Base-by-base conservation (phyloP, 1,284 basidiomycete species). In the Thecaphora thlaspeos region DNA sequence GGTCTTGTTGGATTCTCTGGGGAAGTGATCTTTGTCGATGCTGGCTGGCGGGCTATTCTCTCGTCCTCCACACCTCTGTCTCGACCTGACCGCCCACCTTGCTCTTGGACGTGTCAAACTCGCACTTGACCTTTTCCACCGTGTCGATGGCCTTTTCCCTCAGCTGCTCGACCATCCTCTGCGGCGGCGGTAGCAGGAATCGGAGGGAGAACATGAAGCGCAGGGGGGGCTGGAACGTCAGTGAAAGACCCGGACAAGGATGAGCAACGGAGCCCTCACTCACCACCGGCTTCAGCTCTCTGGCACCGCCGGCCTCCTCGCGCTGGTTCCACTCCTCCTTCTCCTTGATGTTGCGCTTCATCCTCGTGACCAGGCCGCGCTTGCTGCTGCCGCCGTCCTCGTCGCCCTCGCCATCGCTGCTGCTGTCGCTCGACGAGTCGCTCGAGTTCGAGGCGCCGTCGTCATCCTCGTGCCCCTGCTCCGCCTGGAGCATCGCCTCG, bases 71-170 rank as follows among this genome's bases (percentile, higher is more conserved):
- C 22, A 43, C 41, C 41, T 43, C 41, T 2, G 19, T 19, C 26
- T 43, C 41, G 12, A 43, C 41, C 26, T 43, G 41, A n/a, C 41
- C 41, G 8, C 41, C 41, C 9, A 43, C 4, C 26, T 43, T 43
- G 41, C n/a, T 24, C 22, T 43, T 43, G 22, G 22, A 24, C 22
- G 24, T 18, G 22, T 43, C 24, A 8, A 43, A 43, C 24, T 43
- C 24, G 41, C 41, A n/a, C 26, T 28, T 43, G 41, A 43, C n/a
- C 41, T 43, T 43, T 23, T 19, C 41, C n/a, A 24, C 41, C 22
- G 41, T 43, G 23, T 43, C 41, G 8, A n/a, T 19, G 17, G 41
- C 24, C 26, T 28, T 24, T 28, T 43, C 41, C 26, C 28, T 28
- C 4, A 43, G 23, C 41, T 19, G 21, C 10, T 43, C 41, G 4